A percentile compares a stretch with the other conserved stretches of the same genome.
Evolutionary conservation across 148 eudicot genomes (phyloP).

Genomic region (Salicornia ramosissima): DNA sequence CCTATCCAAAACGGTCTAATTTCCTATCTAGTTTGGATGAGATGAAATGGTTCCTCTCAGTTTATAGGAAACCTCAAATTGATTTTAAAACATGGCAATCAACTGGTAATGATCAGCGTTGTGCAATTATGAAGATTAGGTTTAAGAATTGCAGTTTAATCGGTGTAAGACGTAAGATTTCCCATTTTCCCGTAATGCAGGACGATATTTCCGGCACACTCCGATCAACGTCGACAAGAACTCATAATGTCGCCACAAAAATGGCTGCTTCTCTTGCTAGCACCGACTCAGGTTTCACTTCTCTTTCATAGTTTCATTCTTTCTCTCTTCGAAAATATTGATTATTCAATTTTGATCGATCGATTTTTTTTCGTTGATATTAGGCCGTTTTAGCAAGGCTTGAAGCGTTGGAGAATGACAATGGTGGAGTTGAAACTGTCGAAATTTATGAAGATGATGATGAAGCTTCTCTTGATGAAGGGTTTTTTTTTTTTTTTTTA

Average conservation of each 20-base stretch:
- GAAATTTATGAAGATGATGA: slow-evolving; percentile 69
- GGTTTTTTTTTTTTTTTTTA: slow-evolving; percentile 22
- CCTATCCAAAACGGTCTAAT: too few species aligned
- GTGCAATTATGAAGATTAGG: too few species aligned
- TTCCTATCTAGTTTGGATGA: too few species aligned
- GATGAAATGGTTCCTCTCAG: too few species aligned
- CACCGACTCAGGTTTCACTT: slow-evolving; percentile 62
- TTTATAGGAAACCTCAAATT: too few species aligned
- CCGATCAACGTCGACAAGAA: slow-evolving; percentile 63
- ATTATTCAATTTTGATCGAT: background rate
- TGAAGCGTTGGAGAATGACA: slow-evolving; percentile 92
- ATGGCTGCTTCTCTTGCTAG: slow-evolving; percentile 94
- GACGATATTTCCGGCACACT: slow-evolving; percentile 51
- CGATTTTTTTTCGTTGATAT: background rate
- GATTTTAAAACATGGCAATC: too few species aligned
- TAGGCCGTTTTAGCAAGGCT: slow-evolving; percentile 92
- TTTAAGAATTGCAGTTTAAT: background rate
- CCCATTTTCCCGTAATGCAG: slow-evolving; percentile 51
- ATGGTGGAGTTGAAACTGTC: slow-evolving; percentile 50
- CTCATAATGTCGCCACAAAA: slow-evolving; percentile 78
- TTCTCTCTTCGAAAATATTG: too few species aligned
- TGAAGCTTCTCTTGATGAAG: slow-evolving; percentile 83
- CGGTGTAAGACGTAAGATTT: background rate
- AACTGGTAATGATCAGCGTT: too few species aligned
- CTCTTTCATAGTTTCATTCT: too few species aligned